Base-by-base conservation (phyloP, 306 rosid species). In the Sechiopsis laciniata region DNA sequence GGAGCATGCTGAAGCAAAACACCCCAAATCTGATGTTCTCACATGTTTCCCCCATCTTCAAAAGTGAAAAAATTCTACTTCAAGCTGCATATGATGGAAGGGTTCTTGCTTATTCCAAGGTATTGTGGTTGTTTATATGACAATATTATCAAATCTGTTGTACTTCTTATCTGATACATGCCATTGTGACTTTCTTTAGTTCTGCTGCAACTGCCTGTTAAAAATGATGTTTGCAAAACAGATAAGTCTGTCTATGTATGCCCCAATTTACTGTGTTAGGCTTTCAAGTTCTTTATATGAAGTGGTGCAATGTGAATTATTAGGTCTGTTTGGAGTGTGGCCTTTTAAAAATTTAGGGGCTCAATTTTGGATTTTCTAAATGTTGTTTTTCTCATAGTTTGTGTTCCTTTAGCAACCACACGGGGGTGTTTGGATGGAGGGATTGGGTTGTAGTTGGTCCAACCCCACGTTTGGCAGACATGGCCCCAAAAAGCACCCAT, bases 1-100 rank as follows among this genome's bases (percentile, higher is more conserved):
- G 88, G 95, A 88, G 78, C 97, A 87, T 75, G 95, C 95, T 46
- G 92, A 85, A 81, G 95, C 95, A 53, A 91, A 82, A 71, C 97
- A 91, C 81, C 96, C 95, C 1, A 91, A 88, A 83, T 80, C 97
- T 42, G 92, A 91, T 78, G 62, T 87, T 51, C 48, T 1, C 71
- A 6, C 56, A 17, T 91, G 95, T 74, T 88, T 91, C 73, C 92
- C 89, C 24, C 96, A 89, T 80, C 92, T 87, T 66, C 80, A 88
- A 59, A 84, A 79, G 13, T 82, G 82, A 26, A 87, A 19, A 26
- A 50, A 16, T 22, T 40, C 53, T 37, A 17, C 53, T 7, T 40
- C 21, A 51, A 59, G 19, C 64, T 75, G 82, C 66, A 26, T 26
- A 55, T 35, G 20, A 71, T 74, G 17, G 56, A 40, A 6, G 54